A percentile compares a stretch with the other conserved stretches of the same genome.
Conservation (phyloP, 371 early-diverging fungal species). For the Rhizopus microsporus region DNA sequence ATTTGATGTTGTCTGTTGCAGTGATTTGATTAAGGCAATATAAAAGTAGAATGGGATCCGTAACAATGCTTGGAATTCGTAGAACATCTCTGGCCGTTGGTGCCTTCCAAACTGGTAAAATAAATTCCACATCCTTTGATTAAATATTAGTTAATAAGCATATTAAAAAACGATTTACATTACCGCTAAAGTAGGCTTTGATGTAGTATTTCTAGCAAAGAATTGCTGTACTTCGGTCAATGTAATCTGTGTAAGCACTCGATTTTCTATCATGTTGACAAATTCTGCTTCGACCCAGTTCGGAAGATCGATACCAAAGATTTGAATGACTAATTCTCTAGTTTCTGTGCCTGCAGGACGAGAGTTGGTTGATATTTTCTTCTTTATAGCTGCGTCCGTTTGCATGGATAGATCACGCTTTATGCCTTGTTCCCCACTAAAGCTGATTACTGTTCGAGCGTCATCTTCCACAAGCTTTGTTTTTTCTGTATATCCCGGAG, state of each 20-base stretch:
- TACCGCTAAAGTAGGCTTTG: constrained; percentile 69
- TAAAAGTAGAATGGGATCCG: constrained; percentile 60
- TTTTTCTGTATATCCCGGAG: constrained; percentile 10
- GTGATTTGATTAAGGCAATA: constrained; percentile 69
- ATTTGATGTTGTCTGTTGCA: constrained; percentile 47
- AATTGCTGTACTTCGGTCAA: constrained; percentile 68
- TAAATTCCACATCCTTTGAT: constrained; percentile 64
- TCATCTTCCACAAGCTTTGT: constrained; percentile 16
- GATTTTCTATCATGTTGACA: constrained; percentile 63
- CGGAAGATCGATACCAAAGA: constrained; percentile 75
- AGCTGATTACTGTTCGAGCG: constrained; percentile 9
- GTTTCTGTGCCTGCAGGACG: constrained; percentile 10
- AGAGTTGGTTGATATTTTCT: constrained; percentile 20
- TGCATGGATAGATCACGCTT: constrained; percentile 15
- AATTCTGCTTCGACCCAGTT: constrained; percentile 69
- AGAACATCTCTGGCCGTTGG: constrained; percentile 45
- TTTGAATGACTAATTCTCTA: constrained; percentile 66
- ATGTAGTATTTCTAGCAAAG: constrained; percentile 67
- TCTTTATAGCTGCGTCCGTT: constrained; percentile 4
- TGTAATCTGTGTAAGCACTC: constrained; percentile 63
- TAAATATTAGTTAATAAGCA: background rate
- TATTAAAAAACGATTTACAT: constrained; percentile 10
- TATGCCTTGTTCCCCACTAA: background rate
- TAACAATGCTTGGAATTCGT: constrained; percentile 56
- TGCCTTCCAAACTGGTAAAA: constrained; percentile 56